phyloP scores from a whole-genome alignment of 2,329 filamentous ascomycete genomes.

The Amauroascus niger region DNA sequence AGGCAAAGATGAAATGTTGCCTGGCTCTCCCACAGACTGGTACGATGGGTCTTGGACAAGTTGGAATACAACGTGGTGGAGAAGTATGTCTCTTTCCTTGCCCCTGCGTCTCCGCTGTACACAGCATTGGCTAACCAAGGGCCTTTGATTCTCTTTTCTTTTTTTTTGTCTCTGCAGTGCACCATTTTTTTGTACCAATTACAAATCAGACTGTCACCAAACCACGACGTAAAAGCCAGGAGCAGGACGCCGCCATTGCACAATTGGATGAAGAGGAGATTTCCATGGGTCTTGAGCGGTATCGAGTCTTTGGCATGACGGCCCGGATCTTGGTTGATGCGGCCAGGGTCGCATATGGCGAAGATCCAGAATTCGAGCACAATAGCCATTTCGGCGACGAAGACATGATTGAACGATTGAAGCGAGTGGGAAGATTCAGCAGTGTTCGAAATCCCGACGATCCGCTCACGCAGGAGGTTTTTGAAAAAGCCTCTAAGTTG shows the following conservation, averaged over 20 bases:
- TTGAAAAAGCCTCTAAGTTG: constrained; percentile 44
- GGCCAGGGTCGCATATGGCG: constrained; percentile 70
- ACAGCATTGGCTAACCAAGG: constrained; percentile 11
- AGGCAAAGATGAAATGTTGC: constrained; percentile 27
- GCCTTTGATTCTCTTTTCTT: constrained; percentile 9
- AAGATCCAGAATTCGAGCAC: constrained; percentile 75
- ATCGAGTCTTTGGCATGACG: constrained; percentile 92
- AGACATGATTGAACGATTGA: constrained; percentile 50
- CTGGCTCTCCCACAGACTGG: constrained; percentile 55
- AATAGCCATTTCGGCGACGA: constrained; percentile 57
- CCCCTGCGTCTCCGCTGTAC: not conserved
- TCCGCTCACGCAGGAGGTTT: constrained; percentile 43
- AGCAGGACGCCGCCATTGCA: constrained; percentile 33
- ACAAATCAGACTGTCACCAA: constrained; percentile 58
- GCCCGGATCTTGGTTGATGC: constrained; percentile 82
- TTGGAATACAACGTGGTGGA: constrained; percentile 71
- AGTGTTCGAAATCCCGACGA: constrained; percentile 44
- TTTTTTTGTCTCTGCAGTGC: constrained; percentile 45
- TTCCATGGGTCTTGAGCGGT: constrained; percentile 46
- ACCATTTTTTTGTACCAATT: constrained; percentile 85
- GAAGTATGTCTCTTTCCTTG: constrained; percentile 33
- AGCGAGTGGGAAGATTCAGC: constrained; percentile 48
- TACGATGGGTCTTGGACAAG: constrained; percentile 74
- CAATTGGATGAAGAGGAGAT: constrained; percentile 40
- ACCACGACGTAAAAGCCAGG: constrained; percentile 37